Base-by-base conservation (phyloP, 352 stramenopile species). In the Phytophthora podocarpi region DNA sequence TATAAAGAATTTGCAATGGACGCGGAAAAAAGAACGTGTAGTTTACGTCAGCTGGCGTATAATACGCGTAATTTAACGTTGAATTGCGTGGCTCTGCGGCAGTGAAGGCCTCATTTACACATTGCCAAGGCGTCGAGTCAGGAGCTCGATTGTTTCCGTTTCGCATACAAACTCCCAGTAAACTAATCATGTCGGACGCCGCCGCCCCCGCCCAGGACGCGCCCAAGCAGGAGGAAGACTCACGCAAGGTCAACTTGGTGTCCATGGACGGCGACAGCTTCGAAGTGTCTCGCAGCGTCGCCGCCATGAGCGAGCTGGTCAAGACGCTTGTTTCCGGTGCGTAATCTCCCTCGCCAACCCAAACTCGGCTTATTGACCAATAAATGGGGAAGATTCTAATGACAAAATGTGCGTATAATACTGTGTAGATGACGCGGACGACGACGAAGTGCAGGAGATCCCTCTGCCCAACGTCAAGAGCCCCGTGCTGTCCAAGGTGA, bases 391-490 rank as follows among this genome's bases (percentile, higher is more conserved):
- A 50, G 26, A 21, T 18, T 26, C 15, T 37, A 11, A 36, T n/a
- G 16, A 27, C 21, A 18, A 36, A 28, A 18, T n/a, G 4, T 27
- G 26, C 20, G 21, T 12, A 35, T 23, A 31, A 13, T 32, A 6
- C 26, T n/a, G 36, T 39, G 11, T 65, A 85, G 90, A 98, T 66
- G 97, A 99, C 12, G 90, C 97, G 30, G 95, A 98, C 42, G 95
- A 98, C 56, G 92, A 97, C 27, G 93, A 98, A 47, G 85, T 93
- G 34, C 93, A 98, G 66, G 97, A 99, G 74, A 99, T 99, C 62
- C 96, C 97, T 18, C 80, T 99, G 46, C 96, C 96, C 26, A 99
- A 99, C 66, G 97, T 99, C 61, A 99, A 99, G 84, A 95, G 91
- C 57, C 85, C 89, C 53, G 95, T 99, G 34, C 79, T 99, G 27